A percentile compares a stretch with the other conserved stretches of the same genome.
Evolutionary conservation across 352 stramenopile genomes (phyloP).

Genomic region (Phytophthora aleatoria): DNA sequence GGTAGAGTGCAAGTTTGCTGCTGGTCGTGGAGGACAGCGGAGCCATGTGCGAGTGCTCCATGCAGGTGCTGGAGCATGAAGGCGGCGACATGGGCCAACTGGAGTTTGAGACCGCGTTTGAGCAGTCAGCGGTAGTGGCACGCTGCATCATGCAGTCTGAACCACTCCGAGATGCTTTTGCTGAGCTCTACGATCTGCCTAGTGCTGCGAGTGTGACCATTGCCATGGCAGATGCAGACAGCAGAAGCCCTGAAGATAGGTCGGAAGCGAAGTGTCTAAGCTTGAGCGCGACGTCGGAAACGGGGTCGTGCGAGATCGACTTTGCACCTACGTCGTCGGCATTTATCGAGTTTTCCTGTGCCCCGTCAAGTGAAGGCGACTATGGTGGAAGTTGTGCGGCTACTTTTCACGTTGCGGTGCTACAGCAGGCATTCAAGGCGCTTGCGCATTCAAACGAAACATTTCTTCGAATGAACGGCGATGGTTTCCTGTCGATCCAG

Average conservation of each 20-base stretch:
- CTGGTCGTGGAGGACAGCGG: slow-evolving; percentile 83
- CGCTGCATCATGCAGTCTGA: slow-evolving; percentile 86
- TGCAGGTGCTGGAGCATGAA: slow-evolving; percentile 83
- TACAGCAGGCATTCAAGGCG: slow-evolving; percentile 85
- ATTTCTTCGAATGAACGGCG: slow-evolving; percentile 81
- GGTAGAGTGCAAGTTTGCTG: slow-evolving; percentile 59
- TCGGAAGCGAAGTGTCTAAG: slow-evolving; percentile 49
- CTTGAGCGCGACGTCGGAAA: slow-evolving; percentile 74
- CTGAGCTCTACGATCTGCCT: slow-evolving; percentile 84
- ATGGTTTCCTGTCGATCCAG: slow-evolving; percentile 84
- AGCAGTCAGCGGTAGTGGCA: slow-evolving; percentile 71
- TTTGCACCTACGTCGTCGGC: slow-evolving; percentile 71
- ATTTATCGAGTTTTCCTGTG: slow-evolving; percentile 86
- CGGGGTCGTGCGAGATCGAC: slow-evolving; percentile 80
- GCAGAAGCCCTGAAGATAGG: slow-evolving; percentile 16
- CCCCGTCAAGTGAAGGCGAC: slow-evolving; percentile 19
- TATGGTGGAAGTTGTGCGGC: slow-evolving; percentile 39
- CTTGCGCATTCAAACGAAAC: slow-evolving; percentile 78
- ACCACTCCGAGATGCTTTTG: slow-evolving; percentile 79
- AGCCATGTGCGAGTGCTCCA: slow-evolving; percentile 85
- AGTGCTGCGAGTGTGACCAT: slow-evolving; percentile 82
- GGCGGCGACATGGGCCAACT: slow-evolving; percentile 68
- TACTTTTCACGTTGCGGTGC: slow-evolving; percentile 81
- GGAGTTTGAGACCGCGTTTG: slow-evolving; percentile 83
- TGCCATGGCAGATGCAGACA: slow-evolving; percentile 52